Base-by-base conservation (phyloP, 306 rosid species). In the Crataegus laevigata region DNA sequence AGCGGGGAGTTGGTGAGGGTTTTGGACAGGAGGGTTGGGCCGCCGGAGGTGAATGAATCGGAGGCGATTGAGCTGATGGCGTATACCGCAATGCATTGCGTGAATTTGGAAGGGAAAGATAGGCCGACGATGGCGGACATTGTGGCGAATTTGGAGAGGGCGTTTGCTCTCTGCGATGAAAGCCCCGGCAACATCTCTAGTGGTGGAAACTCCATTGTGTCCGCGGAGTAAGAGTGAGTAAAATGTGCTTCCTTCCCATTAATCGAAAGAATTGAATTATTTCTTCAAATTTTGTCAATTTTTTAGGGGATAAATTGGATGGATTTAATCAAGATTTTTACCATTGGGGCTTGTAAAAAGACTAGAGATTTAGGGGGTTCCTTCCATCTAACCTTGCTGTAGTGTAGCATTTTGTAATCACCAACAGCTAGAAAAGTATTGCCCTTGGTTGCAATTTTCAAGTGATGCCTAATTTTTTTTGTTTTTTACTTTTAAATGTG, bases 111-210 rank as follows among this genome's bases (percentile, higher is more conserved):
- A 85, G 98, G 98, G 79, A 91, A 88, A 77, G 98, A 91, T 51
- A 89, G 98, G 72, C 98, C 97, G 55, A 87, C 93, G 4, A 94
- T 94, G 87, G 84, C 89, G 3, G 98, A 94, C 82, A 88, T 94
- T 87, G 98, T 90, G 3, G 74, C 85, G 21, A 91, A 89, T 87
- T 87, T 94, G 87, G 97, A 91, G 42, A 55, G 91, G 18, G 97
- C 98, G 36, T 84, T 85, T 70, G 38, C 72, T 68, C 83, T 85
- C 29, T 89, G 92, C 75, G 98, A 89, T 55, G 77, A 73, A 29
- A 83, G 87, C 79, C 84, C 78, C 69, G 97, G 86, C 34, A 91
- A 85, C 84, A 80, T 80, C 79, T 91, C 98, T 3, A 88, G 96
- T 21, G 91, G 91, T 51, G 69, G 79, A 77, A 71, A 88, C 81